phyloP scores from a whole-genome alignment of 768 basidiomycete species.

The Agrocybe chaxingu region DNA sequence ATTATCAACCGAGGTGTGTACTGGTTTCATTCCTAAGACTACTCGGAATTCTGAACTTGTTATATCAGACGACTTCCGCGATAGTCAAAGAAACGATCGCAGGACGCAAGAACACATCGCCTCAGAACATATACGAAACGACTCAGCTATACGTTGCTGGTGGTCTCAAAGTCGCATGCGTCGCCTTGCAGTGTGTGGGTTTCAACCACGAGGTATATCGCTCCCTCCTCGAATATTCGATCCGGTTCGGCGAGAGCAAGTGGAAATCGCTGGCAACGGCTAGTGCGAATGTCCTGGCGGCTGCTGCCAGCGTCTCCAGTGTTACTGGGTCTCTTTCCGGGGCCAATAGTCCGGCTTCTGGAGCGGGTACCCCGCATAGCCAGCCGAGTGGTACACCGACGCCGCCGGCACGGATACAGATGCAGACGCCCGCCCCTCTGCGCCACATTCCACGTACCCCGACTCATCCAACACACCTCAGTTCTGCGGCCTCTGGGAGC shows the following conservation, averaged over 20 bases:
- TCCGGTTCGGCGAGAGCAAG: constrained; percentile 39
- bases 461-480: constrained; percentile 5
- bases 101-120: constrained; percentile 71
- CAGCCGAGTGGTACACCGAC: constrained; percentile 5
- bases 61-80: constrained; percentile 53
- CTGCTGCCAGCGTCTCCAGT: constrained; percentile 1
- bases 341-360: neutral
- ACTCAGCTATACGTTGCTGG: constrained; percentile 70
- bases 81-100: constrained; percentile 71
- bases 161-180: constrained; percentile 68
- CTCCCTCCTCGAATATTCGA: constrained; percentile 62
- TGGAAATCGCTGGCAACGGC: constrained; percentile 26
- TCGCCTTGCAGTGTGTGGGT: constrained; percentile 74
- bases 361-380: neutral
- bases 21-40: neutral
- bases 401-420: neutral
- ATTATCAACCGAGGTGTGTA: constrained; percentile 57
- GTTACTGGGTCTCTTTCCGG: neutral
- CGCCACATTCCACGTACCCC: neutral
- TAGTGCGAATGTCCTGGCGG: constrained; percentile 6
- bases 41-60: constrained; percentile 4
- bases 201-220: constrained; percentile 69
- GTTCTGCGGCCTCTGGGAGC: neutral
- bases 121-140: constrained; percentile 75
- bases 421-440: neutral